Evolutionary conservation across 345 rosid species (phyloP), one percentile per base, ranked within the genome.

Genomic region (Crucihimalaya himalaica): DNA sequence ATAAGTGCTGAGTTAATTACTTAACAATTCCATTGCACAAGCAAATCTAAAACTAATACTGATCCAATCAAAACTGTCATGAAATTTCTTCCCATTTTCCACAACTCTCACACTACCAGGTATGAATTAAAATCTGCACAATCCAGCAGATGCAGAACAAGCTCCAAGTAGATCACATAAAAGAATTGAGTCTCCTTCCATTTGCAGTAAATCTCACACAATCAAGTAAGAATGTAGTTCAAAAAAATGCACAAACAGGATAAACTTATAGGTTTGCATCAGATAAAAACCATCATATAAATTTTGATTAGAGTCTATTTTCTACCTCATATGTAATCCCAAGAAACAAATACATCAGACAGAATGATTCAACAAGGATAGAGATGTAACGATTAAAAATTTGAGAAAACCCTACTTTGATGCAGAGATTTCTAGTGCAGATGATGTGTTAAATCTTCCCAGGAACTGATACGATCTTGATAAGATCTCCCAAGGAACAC

Each of bases 401-500:
- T 50, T 10, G 19, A 60, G 29, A 10, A 68, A 46, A 62, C 50
- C 70, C 16, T 73, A 93, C 97, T 77, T 89, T 89, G 80, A 89
- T 87, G 66, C 90, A 89, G 50, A 94, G 91, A 83, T 94, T 94
- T 40, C 98, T 96, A 7, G 98, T 84, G 78, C 94, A 93, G 72
- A 91, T 86, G 83, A 91, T 88, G 80, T 91, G 98, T 73, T 93
- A 97, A 82, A 91, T 93, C 91, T 93, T 91, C 57, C 97, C 98
- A 69, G 97, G 96, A 42, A 89, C 98, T n/a, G n/a, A n/a, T n/a
- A n/a, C n/a, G n/a, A n/a, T n/a, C n/a, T n/a, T n/a, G n/a, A n/a
- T n/a, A n/a, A n/a, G n/a, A n/a, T n/a, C n/a, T n/a, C n/a, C n/a
- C n/a, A n/a, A n/a, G n/a, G n/a, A n/a, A n/a, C n/a, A n/a, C n/a